These are phyloP conservation scores for Rhodotorula sp. DNA, from an alignment of 1,284 basidiomycete species.

Conservation along the genomic window DNA sequence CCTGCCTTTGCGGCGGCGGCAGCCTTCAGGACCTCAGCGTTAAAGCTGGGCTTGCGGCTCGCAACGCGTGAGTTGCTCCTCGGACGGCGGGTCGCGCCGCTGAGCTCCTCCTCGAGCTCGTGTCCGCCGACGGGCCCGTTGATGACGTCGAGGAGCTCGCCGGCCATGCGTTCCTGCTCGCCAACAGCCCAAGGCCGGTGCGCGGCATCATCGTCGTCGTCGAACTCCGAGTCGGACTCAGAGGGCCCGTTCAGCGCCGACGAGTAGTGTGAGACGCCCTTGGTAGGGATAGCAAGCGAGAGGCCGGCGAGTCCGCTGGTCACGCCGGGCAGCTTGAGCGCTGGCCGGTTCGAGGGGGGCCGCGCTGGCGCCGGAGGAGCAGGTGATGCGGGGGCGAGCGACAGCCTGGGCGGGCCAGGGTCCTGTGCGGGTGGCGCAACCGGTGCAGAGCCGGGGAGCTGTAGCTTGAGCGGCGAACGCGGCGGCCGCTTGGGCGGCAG, in stretches of 20 bases:
- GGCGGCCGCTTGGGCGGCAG: slow-evolving; percentile 38
- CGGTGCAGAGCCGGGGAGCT: slow-evolving; percentile 17
- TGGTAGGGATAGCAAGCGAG: slow-evolving; percentile 30
- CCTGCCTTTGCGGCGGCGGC: not conserved
- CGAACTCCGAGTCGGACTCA: slow-evolving; percentile 35
- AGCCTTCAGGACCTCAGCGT: not conserved
- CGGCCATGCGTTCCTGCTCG: slow-evolving; percentile 40
- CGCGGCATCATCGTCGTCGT: slow-evolving; percentile 24
- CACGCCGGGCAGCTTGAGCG: slow-evolving; percentile 27
- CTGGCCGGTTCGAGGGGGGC: slow-evolving; percentile 7
- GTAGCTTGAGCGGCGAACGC: slow-evolving; percentile 29
- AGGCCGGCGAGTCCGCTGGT: slow-evolving; percentile 4
- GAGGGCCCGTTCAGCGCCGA: slow-evolving; percentile 27
- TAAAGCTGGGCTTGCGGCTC: slow-evolving; percentile 6
- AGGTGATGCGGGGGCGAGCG: slow-evolving; percentile 11
- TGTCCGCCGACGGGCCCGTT: slow-evolving; percentile 22
- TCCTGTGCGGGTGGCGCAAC: not conserved
- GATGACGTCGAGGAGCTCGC: slow-evolving; percentile 39
- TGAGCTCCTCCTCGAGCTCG: slow-evolving; percentile 39
- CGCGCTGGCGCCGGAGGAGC: not conserved
- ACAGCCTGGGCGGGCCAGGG: not conserved
- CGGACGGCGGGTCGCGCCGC: slow-evolving; percentile 31
- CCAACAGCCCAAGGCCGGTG: slow-evolving; percentile 31
- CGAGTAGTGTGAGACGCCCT: slow-evolving; percentile 25
- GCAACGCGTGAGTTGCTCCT: slow-evolving; percentile 27